Conservation (phyloP, 1,139 yeast genomes). For the Kodamaea anthophila region DNA sequence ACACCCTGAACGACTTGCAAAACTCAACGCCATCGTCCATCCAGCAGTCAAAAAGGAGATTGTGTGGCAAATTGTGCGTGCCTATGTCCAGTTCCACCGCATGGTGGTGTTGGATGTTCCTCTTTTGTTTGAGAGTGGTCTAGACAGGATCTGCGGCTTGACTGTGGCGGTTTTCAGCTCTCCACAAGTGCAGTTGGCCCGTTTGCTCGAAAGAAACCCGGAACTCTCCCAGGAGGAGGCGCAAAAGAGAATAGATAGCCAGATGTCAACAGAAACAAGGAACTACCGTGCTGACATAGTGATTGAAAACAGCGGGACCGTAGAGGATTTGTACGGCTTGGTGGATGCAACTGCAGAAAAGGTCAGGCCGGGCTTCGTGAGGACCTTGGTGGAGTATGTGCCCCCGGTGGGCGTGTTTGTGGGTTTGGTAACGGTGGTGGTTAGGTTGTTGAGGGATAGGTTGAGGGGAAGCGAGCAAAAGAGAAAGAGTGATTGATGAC, state of each 20-base stretch:
- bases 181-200: conserved; percentile 48
- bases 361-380: conserved; percentile 44
- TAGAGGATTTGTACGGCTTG: conserved; percentile 42
- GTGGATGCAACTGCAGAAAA: conserved; percentile 42
- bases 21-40: conserved; percentile 74
- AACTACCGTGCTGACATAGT: conserved; percentile 57
- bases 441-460: conserved; percentile 9
- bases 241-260: conserved; percentile 63
- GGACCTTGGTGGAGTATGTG: conserved; percentile 57
- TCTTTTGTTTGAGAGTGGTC: conserved; percentile 70
- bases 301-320: conserved; percentile 54
- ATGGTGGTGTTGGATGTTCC: conserved; percentile 87
- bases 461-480: conserved; percentile 6
- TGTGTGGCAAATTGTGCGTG: conserved; percentile 45
- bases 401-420: conserved; percentile 46
- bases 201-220: conserved; percentile 63
- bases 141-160: conserved; percentile 66
- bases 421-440: conserved; percentile 17
- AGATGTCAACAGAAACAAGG: conserved; percentile 62
- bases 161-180: conserved; percentile 66
- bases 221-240: conserved; percentile 66
- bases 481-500: conserved; percentile 1
- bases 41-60: conserved; percentile 81
- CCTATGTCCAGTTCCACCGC: conserved; percentile 45
- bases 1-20: conserved; percentile 45